Conservation (phyloP, 768 basidiomycete genomes). For the Mycena amicta region DNA sequence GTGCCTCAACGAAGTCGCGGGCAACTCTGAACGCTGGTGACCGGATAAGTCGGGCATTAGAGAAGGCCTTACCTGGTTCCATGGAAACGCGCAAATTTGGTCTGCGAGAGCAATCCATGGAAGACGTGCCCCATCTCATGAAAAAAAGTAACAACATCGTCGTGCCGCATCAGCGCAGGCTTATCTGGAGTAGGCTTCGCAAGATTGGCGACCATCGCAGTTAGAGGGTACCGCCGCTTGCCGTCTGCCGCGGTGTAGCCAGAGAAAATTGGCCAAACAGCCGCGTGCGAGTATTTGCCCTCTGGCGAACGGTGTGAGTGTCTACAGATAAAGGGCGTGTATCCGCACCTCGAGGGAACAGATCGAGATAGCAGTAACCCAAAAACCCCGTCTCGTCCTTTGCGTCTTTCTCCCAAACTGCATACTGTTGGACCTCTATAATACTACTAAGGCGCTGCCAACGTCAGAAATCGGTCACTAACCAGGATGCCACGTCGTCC, state of each 20-base stretch:
- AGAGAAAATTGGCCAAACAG: slow-evolving; percentile 76
- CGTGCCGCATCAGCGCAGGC: slow-evolving; percentile 85
- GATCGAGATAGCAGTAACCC: slow-evolving; percentile 86
- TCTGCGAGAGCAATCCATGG: slow-evolving; percentile 68
- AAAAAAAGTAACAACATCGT: slow-evolving; percentile 89
- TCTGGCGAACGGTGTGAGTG: slow-evolving; percentile 37
- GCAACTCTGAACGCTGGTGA: slow-evolving; percentile 69
- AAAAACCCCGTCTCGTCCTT: slow-evolving; percentile 72
- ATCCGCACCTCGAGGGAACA: slow-evolving; percentile 75
- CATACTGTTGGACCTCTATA: slow-evolving; percentile 78
- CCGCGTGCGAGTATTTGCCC: slow-evolving; percentile 84
- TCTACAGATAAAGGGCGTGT: neutral
- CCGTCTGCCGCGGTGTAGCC: slow-evolving; percentile 63
- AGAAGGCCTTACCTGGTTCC: slow-evolving; percentile 57
- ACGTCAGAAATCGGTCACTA: slow-evolving; percentile 14
- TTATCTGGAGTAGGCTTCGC: slow-evolving; percentile 81
- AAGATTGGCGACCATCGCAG: slow-evolving; percentile 90
- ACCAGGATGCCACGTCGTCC: slow-evolving; percentile 83
- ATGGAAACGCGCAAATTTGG: slow-evolving; percentile 77
- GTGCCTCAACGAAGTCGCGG: slow-evolving; percentile 86
- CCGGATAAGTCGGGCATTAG: neutral
- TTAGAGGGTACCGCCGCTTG: slow-evolving; percentile 68
- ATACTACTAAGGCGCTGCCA: neutral
- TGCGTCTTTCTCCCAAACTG: slow-evolving; percentile 82
- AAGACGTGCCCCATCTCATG: slow-evolving; percentile 85